Evolutionary conservation across 306 rosid genomes (phyloP).

Genomic region (Medicago lupulina): DNA sequence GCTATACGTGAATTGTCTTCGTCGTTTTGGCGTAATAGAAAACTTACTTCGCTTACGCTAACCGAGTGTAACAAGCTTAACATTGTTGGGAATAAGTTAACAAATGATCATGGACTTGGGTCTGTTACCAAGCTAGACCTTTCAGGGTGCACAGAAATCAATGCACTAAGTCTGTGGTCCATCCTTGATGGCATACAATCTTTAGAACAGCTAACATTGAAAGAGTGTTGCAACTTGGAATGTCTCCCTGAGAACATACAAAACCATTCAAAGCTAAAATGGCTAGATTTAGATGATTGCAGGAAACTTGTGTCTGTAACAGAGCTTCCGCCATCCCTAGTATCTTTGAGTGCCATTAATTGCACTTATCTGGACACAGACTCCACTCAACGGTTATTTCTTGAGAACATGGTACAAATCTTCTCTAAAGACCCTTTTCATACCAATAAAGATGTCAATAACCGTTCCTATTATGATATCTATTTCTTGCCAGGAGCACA

Average conservation of each 20-base stretch:
- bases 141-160: not conserved
- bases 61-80: not conserved
- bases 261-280: not conserved
- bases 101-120: not conserved
- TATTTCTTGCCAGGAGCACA: not conserved
- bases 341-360: not conserved
- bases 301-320: not conserved
- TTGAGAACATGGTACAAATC: not conserved
- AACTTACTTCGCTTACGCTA: not conserved
- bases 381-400: not conserved
- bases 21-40: not conserved
- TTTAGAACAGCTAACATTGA: not conserved
- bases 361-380: not conserved
- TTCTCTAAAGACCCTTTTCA: not conserved
- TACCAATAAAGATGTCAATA: too few species aligned
- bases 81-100: not conserved
- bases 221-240: not conserved
- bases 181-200: not conserved
- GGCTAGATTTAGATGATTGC: not conserved
- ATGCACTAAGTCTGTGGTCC: not conserved
- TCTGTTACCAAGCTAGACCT: not conserved
- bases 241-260: not conserved
- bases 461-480: too few species aligned
- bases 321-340: not conserved
- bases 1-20: not conserved